phyloP scores from a whole-genome alignment of 2,329 filamentous ascomycete species.

The Botrytis hyacinthi region DNA sequence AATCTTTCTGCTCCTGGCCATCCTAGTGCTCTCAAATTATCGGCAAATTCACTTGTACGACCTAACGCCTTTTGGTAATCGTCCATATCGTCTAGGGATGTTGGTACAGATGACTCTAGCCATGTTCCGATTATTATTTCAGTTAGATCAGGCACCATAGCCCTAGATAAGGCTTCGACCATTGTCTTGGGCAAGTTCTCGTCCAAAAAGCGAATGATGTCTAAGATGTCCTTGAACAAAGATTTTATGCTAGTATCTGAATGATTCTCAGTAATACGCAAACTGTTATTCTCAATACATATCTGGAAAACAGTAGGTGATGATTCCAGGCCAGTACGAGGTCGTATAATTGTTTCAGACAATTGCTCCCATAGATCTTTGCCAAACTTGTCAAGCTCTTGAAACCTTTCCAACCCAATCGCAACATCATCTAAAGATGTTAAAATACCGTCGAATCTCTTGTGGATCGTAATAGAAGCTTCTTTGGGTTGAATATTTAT shows the following conservation, averaged over 20 bases:
- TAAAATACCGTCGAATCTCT: constrained; percentile 36
- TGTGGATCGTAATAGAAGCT: constrained; percentile 53
- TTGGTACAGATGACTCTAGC: constrained; percentile 74
- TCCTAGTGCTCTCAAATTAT: constrained; percentile 57
- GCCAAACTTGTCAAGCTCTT: constrained; percentile 60
- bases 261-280: constrained; percentile 45
- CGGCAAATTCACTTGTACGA: constrained; percentile 62
- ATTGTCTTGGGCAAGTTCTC: constrained; percentile 54
- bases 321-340: constrained; percentile 52
- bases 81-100: constrained; percentile 67
- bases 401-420: constrained; percentile 56
- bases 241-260: constrained; percentile 48
- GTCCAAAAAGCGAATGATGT: constrained; percentile 52
- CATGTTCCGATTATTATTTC: constrained; percentile 68
- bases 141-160: constrained; percentile 68
- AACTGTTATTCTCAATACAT: constrained; percentile 44
- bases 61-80: constrained; percentile 70
- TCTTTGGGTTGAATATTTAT: constrained; percentile 59
- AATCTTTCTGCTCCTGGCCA: constrained; percentile 65
- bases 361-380: constrained; percentile 61
- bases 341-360: constrained; percentile 58
- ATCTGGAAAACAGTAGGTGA: constrained; percentile 43
- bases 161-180: constrained; percentile 59
- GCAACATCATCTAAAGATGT: constrained; percentile 55
- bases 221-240: constrained; percentile 54